These are phyloP conservation scores for Echium plantagineum DNA, from an alignment of 257 asterid genomes.

Conservation along the genomic window DNA sequence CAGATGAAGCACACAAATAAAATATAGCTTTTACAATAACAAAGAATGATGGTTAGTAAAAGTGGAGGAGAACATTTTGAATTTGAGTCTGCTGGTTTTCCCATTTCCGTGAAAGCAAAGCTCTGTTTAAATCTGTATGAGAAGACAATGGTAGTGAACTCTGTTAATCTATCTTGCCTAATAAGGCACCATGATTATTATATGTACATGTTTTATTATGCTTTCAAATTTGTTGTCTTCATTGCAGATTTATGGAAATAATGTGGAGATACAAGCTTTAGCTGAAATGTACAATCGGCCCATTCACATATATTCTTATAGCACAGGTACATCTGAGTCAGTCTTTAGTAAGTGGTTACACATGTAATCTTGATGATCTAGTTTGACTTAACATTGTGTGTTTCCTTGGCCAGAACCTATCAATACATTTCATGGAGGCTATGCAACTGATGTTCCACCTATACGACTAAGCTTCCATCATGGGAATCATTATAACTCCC, in stretches of 20 bases:
- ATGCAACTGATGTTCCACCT: slow-evolving; percentile 79
- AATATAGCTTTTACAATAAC: no score
- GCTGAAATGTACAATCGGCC: slow-evolving; percentile 98
- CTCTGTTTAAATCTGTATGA: no score
- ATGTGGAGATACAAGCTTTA: slow-evolving; percentile 88
- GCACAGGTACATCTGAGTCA: slow-evolving; percentile 50
- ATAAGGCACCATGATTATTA: no score
- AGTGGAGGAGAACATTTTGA: no score
- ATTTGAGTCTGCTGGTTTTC: no score
- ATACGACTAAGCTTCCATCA: slow-evolving; percentile 89
- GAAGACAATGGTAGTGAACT: no score
- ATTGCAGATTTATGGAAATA: slow-evolving; percentile 83
- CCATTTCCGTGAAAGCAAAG: no score
- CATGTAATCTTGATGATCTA: slow-evolving; percentile 10
- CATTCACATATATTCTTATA: slow-evolving; percentile 86
- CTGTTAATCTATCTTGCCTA: no score
- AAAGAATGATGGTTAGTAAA: no score
- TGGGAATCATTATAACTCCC: slow-evolving; percentile 94
- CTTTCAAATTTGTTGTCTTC: background rate
- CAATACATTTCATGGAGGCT: slow-evolving; percentile 90
- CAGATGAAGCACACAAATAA: no score
- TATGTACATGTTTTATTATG: background rate
- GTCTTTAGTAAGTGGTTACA: background rate
- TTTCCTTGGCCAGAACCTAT: slow-evolving; percentile 60
- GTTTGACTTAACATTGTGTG: background rate